Percentiles rank a stretch among this genome's conserved stretches.
Evolutionary conservation across 2,329 filamentous ascomycete genomes (phyloP).

Genomic region (Aspergillus sp.): DNA sequence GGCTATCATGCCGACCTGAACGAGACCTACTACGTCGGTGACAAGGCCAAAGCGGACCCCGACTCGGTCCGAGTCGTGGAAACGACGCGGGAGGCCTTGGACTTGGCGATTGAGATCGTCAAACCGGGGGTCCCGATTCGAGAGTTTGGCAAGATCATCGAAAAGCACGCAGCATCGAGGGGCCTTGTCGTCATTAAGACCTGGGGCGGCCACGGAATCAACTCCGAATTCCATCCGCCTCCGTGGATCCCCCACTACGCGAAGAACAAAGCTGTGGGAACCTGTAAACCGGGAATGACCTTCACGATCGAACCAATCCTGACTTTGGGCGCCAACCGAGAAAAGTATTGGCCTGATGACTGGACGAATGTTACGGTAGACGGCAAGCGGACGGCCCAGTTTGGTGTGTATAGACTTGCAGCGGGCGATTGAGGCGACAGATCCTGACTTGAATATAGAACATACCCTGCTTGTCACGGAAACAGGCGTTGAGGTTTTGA

Average conservation of each 20-base stretch:
- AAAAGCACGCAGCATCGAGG: conserved; percentile 78
- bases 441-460: conserved; percentile 43
- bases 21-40: conserved; percentile 93
- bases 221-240: conserved; percentile 81
- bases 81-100: conserved; percentile 76
- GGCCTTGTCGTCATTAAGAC: conserved; percentile 82
- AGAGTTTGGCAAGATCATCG: conserved; percentile 85
- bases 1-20: conserved; percentile 92
- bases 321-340: conserved; percentile 75
- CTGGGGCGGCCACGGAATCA: conserved; percentile 90
- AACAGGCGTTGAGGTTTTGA: conserved; percentile 72
- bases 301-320: conserved; percentile 98
- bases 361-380: conserved; percentile 92
- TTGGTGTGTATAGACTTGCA: conserved; percentile 44
- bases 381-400: conserved; percentile 85
- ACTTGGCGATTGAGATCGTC: conserved; percentile 79
- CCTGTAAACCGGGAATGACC: conserved; percentile 88
- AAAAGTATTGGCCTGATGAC: conserved; percentile 93
- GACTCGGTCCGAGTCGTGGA: conserved; percentile 84
- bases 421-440: neutral
- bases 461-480: conserved; percentile 79
- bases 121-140: conserved; percentile 85
- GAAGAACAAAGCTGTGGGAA: conserved; percentile 90
- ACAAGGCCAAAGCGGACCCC: conserved; percentile 73
- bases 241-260: conserved; percentile 93